Percentiles rank a stretch among this genome's conserved stretches.
phyloP scores from a whole-genome alignment of 169 alveolate genomes.

The Plasmodium yoelii region DNA sequence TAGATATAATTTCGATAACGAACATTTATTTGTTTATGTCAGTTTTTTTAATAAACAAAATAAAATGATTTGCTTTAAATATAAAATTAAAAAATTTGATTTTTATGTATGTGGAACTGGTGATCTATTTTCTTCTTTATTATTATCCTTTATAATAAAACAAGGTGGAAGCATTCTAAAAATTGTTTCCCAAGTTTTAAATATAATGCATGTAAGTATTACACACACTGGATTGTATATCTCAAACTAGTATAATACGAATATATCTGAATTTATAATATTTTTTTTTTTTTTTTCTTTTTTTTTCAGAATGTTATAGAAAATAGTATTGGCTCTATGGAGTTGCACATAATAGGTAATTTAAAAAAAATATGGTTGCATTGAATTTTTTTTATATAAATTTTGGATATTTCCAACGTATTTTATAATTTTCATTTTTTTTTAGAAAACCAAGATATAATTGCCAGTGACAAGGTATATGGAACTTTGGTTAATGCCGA shows the following conservation, averaged over 20 bases:
- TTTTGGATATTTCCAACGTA: neutral
- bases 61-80: slow-evolving; percentile 29
- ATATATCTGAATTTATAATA: slow-evolving; percentile 1
- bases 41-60: slow-evolving; percentile 23
- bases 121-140: slow-evolving; percentile 48
- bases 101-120: slow-evolving; percentile 46
- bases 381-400: neutral
- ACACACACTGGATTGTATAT: too few relatives aligned
- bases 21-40: slow-evolving; percentile 41
- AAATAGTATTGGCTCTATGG: slow-evolving; percentile 32
- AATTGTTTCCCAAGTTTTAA: slow-evolving; percentile 55
- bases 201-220: slow-evolving; percentile 50
- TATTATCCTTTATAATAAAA: slow-evolving; percentile 40
- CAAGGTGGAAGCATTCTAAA: slow-evolving; percentile 44
- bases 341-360: slow-evolving; percentile 61
- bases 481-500: slow-evolving; percentile 47
- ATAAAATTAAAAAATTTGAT: slow-evolving; percentile 25
- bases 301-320: slow-evolving; percentile 46
- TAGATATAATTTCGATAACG: slow-evolving; percentile 23
- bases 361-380: neutral
- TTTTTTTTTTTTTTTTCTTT: slow-evolving; percentile 11
- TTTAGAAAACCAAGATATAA: slow-evolving; percentile 76
- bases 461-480: slow-evolving; percentile 47
- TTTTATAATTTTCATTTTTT: neutral
- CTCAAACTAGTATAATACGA: too few relatives aligned